These are phyloP conservation scores for Daldinia sp. DNA, from an alignment of 2,329 filamentous ascomycete species.

Conservation along the genomic window DNA sequence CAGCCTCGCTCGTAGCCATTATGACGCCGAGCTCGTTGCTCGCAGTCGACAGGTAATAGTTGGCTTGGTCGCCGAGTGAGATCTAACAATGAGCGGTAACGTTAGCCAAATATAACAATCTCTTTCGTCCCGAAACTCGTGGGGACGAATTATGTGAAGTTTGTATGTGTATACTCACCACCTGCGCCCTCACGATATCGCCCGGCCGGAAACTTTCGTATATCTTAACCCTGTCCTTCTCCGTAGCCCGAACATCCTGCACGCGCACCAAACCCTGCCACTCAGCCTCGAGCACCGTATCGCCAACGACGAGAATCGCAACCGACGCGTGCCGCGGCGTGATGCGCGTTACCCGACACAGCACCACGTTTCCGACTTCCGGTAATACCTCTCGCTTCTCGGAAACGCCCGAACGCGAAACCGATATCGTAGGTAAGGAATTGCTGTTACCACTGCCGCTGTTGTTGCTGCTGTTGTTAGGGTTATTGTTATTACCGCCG, in stretches of 20 bases:
- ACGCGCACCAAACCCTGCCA: constrained; percentile 88
- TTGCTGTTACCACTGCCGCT: constrained; percentile 49
- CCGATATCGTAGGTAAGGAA: constrained; percentile 66
- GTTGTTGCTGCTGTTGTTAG: constrained; percentile 51
- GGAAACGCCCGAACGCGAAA: constrained; percentile 58
- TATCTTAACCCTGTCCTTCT: constrained; percentile 94
- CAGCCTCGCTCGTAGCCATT: constrained; percentile 88
- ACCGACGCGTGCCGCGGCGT: constrained; percentile 87
- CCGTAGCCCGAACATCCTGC: constrained; percentile 93
- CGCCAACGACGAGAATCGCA: constrained; percentile 84
- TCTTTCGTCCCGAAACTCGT: constrained; percentile 5
- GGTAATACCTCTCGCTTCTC: constrained; percentile 80
- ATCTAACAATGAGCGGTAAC: constrained; percentile 64
- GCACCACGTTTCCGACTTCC: constrained; percentile 81
- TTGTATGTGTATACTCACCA: constrained; percentile 65
- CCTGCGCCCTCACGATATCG: constrained; percentile 87
- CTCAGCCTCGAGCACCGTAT: constrained; percentile 78
- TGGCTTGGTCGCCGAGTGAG: constrained; percentile 90
- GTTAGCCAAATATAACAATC: constrained; percentile 10
- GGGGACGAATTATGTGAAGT: background rate
- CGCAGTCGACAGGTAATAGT: constrained; percentile 94
- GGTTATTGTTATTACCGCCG: constrained; percentile 38
- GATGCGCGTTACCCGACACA: constrained; percentile 87
- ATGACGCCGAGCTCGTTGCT: constrained; percentile 93
- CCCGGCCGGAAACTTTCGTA: constrained; percentile 92